phyloP scores from a whole-genome alignment of 257 asterid genomes.

The Rubia yunnanensis region DNA sequence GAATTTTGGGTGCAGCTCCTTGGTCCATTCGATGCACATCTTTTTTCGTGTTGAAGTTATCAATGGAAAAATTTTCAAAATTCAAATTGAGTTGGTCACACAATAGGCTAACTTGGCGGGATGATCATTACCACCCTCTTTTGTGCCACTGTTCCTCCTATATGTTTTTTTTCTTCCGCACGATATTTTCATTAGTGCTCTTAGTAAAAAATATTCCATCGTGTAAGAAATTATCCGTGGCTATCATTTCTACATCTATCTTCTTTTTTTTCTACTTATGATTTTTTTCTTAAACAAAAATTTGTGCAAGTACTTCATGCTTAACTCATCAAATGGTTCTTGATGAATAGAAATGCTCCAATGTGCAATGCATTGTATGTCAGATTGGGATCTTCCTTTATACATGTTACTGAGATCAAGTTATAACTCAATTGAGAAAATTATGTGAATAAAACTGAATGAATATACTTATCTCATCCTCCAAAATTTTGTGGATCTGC shows the following conservation, averaged over 20 bases:
- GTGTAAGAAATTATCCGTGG: not conserved
- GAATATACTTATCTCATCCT: too few relatives aligned
- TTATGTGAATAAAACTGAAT: too few relatives aligned
- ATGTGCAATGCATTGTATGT: slow-evolving; percentile 3
- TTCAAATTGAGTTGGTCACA: too few relatives aligned
- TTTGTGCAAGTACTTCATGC: slow-evolving; percentile 7
- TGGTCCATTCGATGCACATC: slow-evolving; percentile 16
- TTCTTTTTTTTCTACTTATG: not conserved
- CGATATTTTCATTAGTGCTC: not conserved
- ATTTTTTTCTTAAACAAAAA: slow-evolving; percentile 4
- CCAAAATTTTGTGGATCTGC: too few relatives aligned
- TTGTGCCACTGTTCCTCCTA: too few relatives aligned
- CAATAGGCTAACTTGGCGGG: not conserved
- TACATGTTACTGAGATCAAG: not conserved
- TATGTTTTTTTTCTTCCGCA: not conserved
- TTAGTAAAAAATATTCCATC: not conserved
- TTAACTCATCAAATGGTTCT: not conserved
- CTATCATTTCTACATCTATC: not conserved
- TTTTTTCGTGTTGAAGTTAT: not conserved
- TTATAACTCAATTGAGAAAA: not conserved
- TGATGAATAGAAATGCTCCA: slow-evolving; percentile 8
- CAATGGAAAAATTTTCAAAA: too few relatives aligned
- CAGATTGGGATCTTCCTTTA: not conserved
- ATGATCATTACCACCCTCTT: not conserved
- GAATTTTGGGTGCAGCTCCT: too few relatives aligned